phyloP scores from a whole-genome alignment of 352 stramenopile species.

The Pelagophyceae sp. region DNA sequence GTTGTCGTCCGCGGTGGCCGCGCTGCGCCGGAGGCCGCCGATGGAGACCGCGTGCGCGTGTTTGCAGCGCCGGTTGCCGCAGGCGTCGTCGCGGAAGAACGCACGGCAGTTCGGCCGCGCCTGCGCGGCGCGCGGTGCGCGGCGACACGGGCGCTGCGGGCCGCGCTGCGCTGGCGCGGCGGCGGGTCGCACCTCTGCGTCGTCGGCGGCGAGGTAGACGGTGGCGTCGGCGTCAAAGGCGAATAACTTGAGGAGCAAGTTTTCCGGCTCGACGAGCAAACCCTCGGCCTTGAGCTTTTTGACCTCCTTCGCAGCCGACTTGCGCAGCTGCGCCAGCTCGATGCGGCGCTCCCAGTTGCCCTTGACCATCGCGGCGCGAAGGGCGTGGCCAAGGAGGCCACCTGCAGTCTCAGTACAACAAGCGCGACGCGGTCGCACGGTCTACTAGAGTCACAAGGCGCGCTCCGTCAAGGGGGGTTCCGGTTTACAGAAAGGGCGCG shows the following conservation, averaged over 20 bases:
- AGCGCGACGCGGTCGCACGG: too few species aligned
- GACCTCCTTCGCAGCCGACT: neutral
- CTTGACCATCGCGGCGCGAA: slow-evolving; percentile 1
- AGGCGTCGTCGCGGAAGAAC: neutral
- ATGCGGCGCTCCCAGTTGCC: slow-evolving; percentile 5
- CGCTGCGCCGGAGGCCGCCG: neutral
- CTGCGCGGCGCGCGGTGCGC: too few species aligned
- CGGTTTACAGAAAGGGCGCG: too few species aligned
- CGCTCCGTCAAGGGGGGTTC: too few species aligned
- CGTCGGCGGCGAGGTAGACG: neutral
- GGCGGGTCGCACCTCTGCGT: too few species aligned
- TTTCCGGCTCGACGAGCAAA: neutral
- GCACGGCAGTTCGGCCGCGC: neutral
- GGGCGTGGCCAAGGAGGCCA: too few species aligned
- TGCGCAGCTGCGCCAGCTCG: neutral
- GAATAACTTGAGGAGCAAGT: neutral
- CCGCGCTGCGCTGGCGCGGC: too few species aligned
- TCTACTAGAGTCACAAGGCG: too few species aligned
- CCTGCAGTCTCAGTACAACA: too few species aligned
- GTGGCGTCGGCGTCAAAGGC: neutral
- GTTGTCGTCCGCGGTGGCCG: neutral
- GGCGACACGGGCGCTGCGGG: too few species aligned
- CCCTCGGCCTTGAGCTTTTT: neutral
- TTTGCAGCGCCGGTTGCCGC: neutral
- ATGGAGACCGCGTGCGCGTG: neutral